A percentile compares a stretch with the other conserved stretches of the same genome.
phyloP scores from a whole-genome alignment of 169 alveolate genomes.

The Plasmodium gaboni region DNA sequence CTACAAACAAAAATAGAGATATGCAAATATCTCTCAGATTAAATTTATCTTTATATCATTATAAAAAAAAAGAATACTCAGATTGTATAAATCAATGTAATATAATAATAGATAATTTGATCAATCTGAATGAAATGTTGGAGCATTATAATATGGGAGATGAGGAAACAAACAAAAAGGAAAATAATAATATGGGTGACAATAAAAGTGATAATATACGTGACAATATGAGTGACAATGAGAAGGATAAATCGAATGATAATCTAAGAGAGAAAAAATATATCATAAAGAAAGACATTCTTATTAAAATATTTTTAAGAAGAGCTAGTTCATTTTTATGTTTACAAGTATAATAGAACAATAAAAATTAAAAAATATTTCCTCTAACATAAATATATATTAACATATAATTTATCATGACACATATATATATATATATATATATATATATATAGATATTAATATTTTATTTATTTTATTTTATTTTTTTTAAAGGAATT shows the following conservation, averaged over 20 bases:
- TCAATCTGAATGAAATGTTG: constrained; percentile 10
- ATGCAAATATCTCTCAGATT: constrained; percentile 59
- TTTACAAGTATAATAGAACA: constrained; percentile 23
- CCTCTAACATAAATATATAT: background rate
- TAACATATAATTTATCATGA: background rate
- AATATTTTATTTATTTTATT: background rate
- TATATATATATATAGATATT: background rate
- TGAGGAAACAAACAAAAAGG: background rate
- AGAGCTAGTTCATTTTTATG: constrained; percentile 39
- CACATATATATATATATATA: background rate
- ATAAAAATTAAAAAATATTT: no score
- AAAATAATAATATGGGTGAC: background rate
- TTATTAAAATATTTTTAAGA: constrained; percentile 45
- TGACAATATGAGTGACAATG: background rate
- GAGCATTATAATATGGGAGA: background rate
- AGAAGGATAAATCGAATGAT: background rate
- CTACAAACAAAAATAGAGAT: constrained; percentile 57
- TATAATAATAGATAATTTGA: constrained; percentile 44
- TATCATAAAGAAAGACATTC: constrained; percentile 31
- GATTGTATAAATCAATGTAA: constrained; percentile 71
- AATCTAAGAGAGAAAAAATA: background rate
- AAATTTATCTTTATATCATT: constrained; percentile 55
- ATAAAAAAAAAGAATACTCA: constrained; percentile 32
- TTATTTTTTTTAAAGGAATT: constrained; percentile 24
- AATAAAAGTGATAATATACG: background rate